Evolutionary conservation across 2,329 filamentous ascomycete species (phyloP).

Genomic region (Tolypocladium nubicola): DNA sequence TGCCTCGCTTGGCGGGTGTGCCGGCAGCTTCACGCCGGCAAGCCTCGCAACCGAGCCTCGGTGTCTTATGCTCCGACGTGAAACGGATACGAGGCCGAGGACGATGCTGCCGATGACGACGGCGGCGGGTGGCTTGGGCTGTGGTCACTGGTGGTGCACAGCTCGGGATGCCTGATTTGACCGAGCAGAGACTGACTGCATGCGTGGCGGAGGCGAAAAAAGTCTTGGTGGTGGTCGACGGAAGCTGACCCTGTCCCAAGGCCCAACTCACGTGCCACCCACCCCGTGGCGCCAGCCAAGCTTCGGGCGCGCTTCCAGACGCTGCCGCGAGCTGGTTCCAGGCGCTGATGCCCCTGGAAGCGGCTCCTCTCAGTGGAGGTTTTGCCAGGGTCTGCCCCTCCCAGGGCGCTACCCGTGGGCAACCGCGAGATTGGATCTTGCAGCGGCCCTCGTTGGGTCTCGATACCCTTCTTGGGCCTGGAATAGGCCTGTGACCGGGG

Average conservation of each 20-base stretch:
- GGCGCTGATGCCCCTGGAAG: not conserved
- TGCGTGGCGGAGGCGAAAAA: not conserved
- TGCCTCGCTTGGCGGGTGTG: not conserved
- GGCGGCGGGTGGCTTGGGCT: not conserved
- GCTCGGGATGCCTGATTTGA: not conserved
- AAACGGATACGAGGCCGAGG: not conserved
- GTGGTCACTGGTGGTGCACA: not conserved
- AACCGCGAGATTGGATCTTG: not conserved
- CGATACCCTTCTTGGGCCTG: not conserved
- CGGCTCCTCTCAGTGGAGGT: not conserved
- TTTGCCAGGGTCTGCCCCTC: no score
- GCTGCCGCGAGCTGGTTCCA: not conserved
- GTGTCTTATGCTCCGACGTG: not conserved
- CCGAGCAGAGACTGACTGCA: not conserved
- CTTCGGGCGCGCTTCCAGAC: not conserved
- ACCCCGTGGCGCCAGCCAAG: not conserved
- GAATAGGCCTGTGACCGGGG: not conserved
- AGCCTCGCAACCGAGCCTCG: no score
- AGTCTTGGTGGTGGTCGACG: not conserved
- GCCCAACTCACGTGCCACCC: not conserved
- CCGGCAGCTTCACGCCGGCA: no score
- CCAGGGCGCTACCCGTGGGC: not conserved
- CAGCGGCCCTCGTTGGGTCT: not conserved
- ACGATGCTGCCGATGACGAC: not conserved
- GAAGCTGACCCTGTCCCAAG: not conserved